Evolutionary conservation across 2,329 filamentous ascomycete species (phyloP).

Genomic region (Oidium heveae): DNA sequence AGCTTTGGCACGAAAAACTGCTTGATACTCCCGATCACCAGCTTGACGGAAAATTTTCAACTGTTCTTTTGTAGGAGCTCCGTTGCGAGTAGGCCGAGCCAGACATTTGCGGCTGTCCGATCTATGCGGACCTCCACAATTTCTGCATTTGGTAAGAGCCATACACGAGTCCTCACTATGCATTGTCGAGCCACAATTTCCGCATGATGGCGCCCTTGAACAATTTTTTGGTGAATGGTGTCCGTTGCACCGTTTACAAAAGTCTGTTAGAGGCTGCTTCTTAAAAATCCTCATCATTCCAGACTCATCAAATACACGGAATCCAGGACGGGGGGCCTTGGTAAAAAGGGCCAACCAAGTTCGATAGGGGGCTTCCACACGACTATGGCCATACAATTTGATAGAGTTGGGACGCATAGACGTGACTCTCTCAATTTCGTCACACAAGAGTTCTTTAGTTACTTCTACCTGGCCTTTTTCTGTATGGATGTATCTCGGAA

Average conservation of each 20-base stretch:
- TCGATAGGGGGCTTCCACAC: neutral
- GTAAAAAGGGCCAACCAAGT: slow-evolving; percentile 1
- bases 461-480: neutral
- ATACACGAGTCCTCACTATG: neutral
- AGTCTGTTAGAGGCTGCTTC: neutral
- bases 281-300: neutral
- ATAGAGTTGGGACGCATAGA: neutral
- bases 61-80: neutral
- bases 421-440: neutral
- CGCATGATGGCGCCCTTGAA: neutral
- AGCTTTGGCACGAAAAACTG: neutral
- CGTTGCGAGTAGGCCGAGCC: neutral
- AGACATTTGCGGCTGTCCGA: neutral
- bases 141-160: neutral
- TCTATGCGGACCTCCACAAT: neutral
- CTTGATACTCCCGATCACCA: neutral
- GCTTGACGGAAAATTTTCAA: neutral
- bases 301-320: neutral
- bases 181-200: slow-evolving; percentile 1
- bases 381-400: neutral
- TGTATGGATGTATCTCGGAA: neutral
- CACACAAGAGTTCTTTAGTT: neutral
- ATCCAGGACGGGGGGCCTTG: neutral
- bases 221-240: neutral
- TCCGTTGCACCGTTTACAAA: neutral